These are phyloP conservation scores for Danielia oregonensis DNA, from an alignment of 805 yeast species.

Conservation along the genomic window DNA sequence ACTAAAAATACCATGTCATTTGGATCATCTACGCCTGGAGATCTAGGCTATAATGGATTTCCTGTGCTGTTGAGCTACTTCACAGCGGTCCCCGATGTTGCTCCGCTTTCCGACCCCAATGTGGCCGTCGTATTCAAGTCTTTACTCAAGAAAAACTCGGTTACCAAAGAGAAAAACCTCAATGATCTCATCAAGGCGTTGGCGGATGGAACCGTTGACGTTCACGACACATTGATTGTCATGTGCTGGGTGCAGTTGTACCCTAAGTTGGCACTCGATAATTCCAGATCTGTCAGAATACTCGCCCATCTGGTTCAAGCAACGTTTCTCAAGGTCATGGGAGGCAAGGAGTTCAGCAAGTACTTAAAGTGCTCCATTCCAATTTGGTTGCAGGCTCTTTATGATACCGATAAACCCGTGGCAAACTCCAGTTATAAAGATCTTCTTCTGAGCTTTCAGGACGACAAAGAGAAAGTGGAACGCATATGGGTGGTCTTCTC, in stretches of 20 bases:
- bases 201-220: conserved; percentile 21
- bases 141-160: conserved; percentile 70
- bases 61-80: conserved; percentile 58
- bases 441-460: conserved; percentile 53
- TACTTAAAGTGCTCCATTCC: conserved; percentile 73
- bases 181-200: conserved; percentile 43
- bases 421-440: conserved; percentile 45
- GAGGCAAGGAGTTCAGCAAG: conserved; percentile 53
- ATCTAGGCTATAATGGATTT: conserved; percentile 18
- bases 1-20: not conserved
- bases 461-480: conserved; percentile 46
- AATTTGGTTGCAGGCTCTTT: conserved; percentile 65
- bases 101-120: conserved; percentile 36
- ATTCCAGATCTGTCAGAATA: conserved; percentile 60
- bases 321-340: conserved; percentile 40
- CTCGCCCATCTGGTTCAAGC: conserved; percentile 66
- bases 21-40: conserved; percentile 8
- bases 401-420: conserved; percentile 64
- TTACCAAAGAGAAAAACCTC: conserved; percentile 82
- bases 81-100: conserved; percentile 61
- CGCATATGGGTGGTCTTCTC: conserved; percentile 60
- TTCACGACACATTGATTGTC: conserved; percentile 48
- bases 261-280: conserved; percentile 73
- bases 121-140: conserved; percentile 69
- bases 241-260: conserved; percentile 76